Percentiles rank a stretch among this genome's conserved stretches.
Conservation (phyloP, 495 filamentous ascomycete genomes). For the Neurospora sp. region DNA sequence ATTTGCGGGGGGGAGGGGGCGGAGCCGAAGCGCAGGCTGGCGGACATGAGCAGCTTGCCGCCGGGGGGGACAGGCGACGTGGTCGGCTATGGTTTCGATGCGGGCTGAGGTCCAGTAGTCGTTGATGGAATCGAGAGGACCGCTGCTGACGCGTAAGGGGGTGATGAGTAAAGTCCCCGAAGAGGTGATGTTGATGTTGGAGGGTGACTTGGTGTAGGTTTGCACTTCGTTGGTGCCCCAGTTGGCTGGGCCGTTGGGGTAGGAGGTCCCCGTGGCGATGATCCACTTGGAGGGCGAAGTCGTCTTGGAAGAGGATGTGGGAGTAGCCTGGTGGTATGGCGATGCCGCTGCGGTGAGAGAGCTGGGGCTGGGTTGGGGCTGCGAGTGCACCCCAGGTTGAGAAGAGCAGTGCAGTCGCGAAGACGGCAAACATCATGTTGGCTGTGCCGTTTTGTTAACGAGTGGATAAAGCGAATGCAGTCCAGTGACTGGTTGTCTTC, state of each 20-base stretch:
- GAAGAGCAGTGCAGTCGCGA: background rate
- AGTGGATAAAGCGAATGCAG: background rate
- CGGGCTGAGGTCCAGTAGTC: background rate
- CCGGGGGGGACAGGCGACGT: background rate
- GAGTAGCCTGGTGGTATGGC: slow-evolving; percentile 7
- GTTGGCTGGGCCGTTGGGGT: slow-evolving; percentile 16
- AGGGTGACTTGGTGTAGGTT: slow-evolving; percentile 14
- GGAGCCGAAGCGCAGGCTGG: background rate
- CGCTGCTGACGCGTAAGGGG: background rate
- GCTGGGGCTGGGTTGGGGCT: background rate
- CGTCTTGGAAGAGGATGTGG: slow-evolving; percentile 7
- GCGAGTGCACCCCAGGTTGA: background rate
- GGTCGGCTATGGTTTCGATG: background rate
- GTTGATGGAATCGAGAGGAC: no score
- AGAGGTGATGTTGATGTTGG: slow-evolving; percentile 18
- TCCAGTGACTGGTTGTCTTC: background rate
- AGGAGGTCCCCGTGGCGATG: slow-evolving; percentile 17
- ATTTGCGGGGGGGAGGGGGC: background rate
- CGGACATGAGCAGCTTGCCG: background rate
- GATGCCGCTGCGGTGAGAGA: background rate
- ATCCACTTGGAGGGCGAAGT: slow-evolving; percentile 17
- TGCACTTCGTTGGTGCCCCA: slow-evolving; percentile 26
- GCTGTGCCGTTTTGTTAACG: background rate
- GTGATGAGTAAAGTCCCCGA: background rate
- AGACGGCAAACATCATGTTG: background rate